Base-by-base conservation (phyloP, 1,139 yeast species). In the Lodderomyces pseudojiufengensis region DNA sequence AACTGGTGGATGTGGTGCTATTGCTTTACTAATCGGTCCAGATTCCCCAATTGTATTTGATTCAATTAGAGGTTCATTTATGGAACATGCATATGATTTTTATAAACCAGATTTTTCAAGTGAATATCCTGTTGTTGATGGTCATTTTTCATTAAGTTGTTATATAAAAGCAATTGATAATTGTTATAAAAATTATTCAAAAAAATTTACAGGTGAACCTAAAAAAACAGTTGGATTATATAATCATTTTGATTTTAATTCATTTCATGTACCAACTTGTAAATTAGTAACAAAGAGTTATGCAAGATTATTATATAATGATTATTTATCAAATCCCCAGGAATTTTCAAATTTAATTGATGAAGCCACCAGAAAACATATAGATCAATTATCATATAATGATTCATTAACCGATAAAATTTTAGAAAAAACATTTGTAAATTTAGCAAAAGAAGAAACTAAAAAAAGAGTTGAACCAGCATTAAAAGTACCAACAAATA, bases 1-100 rank as follows among this genome's bases (percentile, higher is more conserved):
- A 54, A 92, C 98, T 41, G 99, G 99, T 61, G 99, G 99, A 67
- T 97, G 95, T 42, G 99, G 99, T 56, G 78, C 95, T 38, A 95
- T 92, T 42, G 99, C 99, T 35, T 55, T 94, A 59, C 79, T 85
- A 61, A 84, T 94, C 55, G 99, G 99, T 37, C 96, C 97, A 38
- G 95, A 94, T 57, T 97, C 98, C 30, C 98, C 98, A 49, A 76
- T 94, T 52, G 97, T 86, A 32, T 80, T 94, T 53, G 97, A 92
- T 54, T 65, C 83, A 36, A 76, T 80, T 42, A 86, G 95, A 67
- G 97, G 97, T 46, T 76, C 95, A 21, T 85, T 70, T 73, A 85
- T 92, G 95, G 94, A 85, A 65, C 95, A 92, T 59, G 96, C 94
- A 36, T 92, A 92, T 64, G 97, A 92, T 67, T 92, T 90, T 70